phyloP scores from a whole-genome alignment of 352 stramenopile species.

The Globisporangium splendens region DNA sequence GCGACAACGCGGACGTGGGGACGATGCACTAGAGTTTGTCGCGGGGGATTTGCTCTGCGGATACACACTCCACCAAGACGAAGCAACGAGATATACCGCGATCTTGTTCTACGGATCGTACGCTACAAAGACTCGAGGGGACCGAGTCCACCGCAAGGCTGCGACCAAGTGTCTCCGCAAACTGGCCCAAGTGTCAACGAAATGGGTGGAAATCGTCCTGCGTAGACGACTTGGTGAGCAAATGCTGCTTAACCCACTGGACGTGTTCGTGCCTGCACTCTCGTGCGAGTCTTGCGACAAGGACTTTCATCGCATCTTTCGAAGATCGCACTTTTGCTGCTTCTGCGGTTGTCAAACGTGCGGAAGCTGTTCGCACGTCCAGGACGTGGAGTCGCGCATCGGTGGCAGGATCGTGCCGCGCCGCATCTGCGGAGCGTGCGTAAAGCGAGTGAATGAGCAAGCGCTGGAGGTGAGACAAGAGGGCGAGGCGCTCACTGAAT shows the following conservation, averaged over 20 bases:
- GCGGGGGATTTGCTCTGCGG: slow-evolving; percentile 12
- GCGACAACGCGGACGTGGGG: not conserved
- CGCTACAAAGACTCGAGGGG: not conserved
- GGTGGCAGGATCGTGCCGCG: slow-evolving; percentile 6
- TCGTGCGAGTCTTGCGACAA: slow-evolving; percentile 14
- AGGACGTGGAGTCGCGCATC: slow-evolving; percentile 12
- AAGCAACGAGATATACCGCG: slow-evolving; percentile 13
- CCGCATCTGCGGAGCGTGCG: slow-evolving; percentile 12
- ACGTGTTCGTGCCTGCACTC: slow-evolving; percentile 12
- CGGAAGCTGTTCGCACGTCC: slow-evolving; percentile 12
- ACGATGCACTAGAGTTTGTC: not conserved
- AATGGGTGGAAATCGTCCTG: slow-evolving; percentile 14
- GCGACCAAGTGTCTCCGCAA: slow-evolving; percentile 15
- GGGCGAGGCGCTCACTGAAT: not conserved
- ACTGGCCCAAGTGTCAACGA: slow-evolving; percentile 14
- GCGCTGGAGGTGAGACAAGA: not conserved
- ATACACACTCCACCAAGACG: slow-evolving; percentile 23
- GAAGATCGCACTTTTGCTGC: slow-evolving; percentile 14
- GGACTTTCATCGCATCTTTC: slow-evolving; percentile 16
- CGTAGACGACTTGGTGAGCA: slow-evolving; percentile 10
- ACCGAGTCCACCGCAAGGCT: slow-evolving; percentile 8
- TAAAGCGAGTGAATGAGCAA: not conserved
- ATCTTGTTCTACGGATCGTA: slow-evolving; percentile 20
- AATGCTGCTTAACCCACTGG: slow-evolving; percentile 8
- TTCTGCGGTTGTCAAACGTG: slow-evolving; percentile 14